Conservation (phyloP, 1,284 basidiomycete species). For the Cryptococcus sp. region DNA sequence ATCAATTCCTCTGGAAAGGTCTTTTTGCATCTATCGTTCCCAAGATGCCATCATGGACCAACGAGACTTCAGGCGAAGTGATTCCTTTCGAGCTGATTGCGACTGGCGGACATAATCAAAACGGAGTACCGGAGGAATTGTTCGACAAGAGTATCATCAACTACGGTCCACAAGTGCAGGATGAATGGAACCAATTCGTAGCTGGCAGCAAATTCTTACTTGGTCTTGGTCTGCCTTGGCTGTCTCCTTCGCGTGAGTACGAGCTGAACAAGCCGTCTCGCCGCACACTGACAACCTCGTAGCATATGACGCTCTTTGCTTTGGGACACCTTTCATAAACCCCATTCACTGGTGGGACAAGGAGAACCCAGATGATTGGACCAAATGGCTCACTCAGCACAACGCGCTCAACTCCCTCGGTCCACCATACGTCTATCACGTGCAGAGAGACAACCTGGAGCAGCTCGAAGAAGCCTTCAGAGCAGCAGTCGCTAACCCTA, state of each 20-base stretch:
- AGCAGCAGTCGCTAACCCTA: constrained; percentile 31
- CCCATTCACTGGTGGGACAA: constrained; percentile 38
- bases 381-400: constrained; percentile 51
- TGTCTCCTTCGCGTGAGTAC: constrained; percentile 43
- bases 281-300: not conserved
- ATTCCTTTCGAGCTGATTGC: constrained; percentile 30
- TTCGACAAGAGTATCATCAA: constrained; percentile 21
- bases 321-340: constrained; percentile 56
- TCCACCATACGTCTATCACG: constrained; percentile 54
- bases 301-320: constrained; percentile 54
- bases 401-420: constrained; percentile 38
- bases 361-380: constrained; percentile 42
- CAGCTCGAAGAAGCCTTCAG: constrained; percentile 29
- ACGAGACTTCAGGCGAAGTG: constrained; percentile 9
- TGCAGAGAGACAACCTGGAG: constrained; percentile 29
- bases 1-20: constrained; percentile 15
- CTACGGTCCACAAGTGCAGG: constrained; percentile 21
- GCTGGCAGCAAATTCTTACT: constrained; percentile 29
- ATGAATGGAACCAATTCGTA: constrained; percentile 23
- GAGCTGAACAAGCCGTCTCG: too few relatives aligned
- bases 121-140: constrained; percentile 10
- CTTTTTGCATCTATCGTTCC: constrained; percentile 4
- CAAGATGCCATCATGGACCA: constrained; percentile 4
- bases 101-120: constrained; percentile 24
- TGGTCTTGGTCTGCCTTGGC: constrained; percentile 21